phyloP scores from a whole-genome alignment of 1,284 basidiomycete genomes.

The Ceratobasidium sp. region DNA sequence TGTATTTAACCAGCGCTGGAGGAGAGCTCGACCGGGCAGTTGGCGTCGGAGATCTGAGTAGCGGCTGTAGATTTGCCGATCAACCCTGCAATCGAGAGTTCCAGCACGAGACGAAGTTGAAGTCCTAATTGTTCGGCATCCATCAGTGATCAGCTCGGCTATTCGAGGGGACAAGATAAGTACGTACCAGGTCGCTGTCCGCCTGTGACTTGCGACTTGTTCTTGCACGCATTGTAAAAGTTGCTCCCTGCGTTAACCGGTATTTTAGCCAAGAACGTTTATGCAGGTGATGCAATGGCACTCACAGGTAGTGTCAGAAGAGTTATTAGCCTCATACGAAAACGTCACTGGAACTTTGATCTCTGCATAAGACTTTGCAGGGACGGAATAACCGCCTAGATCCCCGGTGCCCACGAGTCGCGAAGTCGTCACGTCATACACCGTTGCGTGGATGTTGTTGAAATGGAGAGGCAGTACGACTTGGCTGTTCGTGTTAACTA shows the following conservation, averaged over 20 bases:
- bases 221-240: constrained; percentile 86
- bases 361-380: constrained; percentile 72
- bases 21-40: constrained; percentile 83
- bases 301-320: constrained; percentile 84
- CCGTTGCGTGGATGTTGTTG: constrained; percentile 70
- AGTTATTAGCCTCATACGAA: constrained; percentile 83
- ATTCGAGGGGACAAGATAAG: neutral
- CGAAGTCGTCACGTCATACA: constrained; percentile 75
- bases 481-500: constrained; percentile 76
- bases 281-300: constrained; percentile 43
- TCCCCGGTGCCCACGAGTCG: constrained; percentile 76
- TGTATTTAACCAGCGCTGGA: constrained; percentile 55
- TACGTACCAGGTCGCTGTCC: constrained; percentile 73
- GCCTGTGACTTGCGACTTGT: constrained; percentile 64
- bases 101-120: constrained; percentile 74
- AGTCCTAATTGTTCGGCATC: constrained; percentile 65
- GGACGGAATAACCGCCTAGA: constrained; percentile 65
- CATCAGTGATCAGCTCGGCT: constrained; percentile 14
- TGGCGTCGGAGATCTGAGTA: constrained; percentile 71
- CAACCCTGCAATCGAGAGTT: constrained; percentile 79
- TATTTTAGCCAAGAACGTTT: constrained; percentile 11
- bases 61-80: constrained; percentile 67
- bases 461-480: constrained; percentile 79
- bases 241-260: constrained; percentile 68
- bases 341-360: constrained; percentile 83